A percentile compares a stretch with the other conserved stretches of the same genome.
Conservation (phyloP, 2,329 filamentous ascomycete species). For the Fusarium bactridioides region DNA sequence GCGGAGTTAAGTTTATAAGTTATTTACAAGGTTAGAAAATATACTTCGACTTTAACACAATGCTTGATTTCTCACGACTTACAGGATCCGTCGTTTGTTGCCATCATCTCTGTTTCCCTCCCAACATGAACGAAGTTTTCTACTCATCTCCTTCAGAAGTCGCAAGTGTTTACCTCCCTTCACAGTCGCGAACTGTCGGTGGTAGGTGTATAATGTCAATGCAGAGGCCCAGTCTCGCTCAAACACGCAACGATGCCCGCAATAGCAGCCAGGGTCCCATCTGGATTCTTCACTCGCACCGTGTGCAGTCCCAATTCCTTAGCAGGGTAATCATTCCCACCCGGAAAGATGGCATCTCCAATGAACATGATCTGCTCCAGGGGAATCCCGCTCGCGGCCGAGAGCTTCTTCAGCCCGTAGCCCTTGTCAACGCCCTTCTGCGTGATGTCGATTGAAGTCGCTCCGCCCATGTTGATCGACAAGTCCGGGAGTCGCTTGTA, state of each 20-base stretch:
- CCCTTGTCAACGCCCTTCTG: constrained; percentile 17
- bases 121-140: background rate
- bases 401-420: constrained; percentile 14
- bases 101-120: background rate
- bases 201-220: background rate
- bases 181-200: rapidly evolving
- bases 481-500: constrained; percentile 11
- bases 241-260: constrained; percentile 12
- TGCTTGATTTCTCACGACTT: no score
- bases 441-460: constrained; percentile 15
- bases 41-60: no score
- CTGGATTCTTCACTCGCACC: constrained; percentile 12
- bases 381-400: background rate
- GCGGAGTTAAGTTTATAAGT: no score
- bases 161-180: rapidly evolving
- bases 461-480: constrained; percentile 16
- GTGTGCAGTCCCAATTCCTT: constrained; percentile 14
- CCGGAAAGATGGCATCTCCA: constrained; percentile 14
- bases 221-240: background rate
- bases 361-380: constrained; percentile 18
- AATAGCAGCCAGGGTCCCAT: constrained; percentile 13
- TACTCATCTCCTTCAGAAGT: no score
- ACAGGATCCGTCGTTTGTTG: background rate
- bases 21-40: no score
- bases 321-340: constrained; percentile 15